A percentile compares a stretch with the other conserved stretches of the same genome.
These are phyloP conservation scores for Gossypium raimondii DNA, from an alignment of 345 rosid genomes.

Conservation along the genomic window DNA sequence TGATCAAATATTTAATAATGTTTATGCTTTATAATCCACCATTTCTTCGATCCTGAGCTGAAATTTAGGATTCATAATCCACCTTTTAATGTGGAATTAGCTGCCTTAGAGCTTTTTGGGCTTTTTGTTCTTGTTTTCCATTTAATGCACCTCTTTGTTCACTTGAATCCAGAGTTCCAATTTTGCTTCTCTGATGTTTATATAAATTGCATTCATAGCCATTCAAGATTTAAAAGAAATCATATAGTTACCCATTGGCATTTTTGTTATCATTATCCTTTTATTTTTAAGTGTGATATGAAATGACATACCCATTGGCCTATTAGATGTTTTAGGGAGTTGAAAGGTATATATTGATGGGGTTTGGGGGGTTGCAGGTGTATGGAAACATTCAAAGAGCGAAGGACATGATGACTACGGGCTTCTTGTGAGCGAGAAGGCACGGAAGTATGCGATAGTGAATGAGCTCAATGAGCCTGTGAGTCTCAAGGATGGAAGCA, in stretches of 20 bases:
- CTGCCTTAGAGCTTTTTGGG: neutral
- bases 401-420: conserved; percentile 88
- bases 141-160: neutral
- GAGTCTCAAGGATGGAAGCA: conserved; percentile 62
- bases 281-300: neutral
- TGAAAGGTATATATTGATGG: conserved; percentile 8
- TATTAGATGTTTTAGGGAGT: neutral
- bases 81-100: too few species aligned
- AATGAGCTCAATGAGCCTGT: conserved; percentile 56
- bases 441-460: conserved; percentile 75
- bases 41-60: neutral
- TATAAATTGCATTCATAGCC: neutral
- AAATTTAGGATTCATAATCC: too few species aligned
- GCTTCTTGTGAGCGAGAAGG: conserved; percentile 76
- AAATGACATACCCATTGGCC: neutral
- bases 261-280: neutral
- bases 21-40: neutral
- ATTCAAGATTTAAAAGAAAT: neutral
- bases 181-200: neutral
- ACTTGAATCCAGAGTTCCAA: neutral
- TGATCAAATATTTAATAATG: neutral
- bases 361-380: conserved; percentile 37
- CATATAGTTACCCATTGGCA: neutral
- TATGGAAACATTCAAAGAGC: conserved; percentile 73
- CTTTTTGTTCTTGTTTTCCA: neutral